Evolutionary conservation across 2,329 filamentous ascomycete species (phyloP), one percentile per base, ranked within the genome.

Genomic region (Neofusicoccum umdonicola): DNA sequence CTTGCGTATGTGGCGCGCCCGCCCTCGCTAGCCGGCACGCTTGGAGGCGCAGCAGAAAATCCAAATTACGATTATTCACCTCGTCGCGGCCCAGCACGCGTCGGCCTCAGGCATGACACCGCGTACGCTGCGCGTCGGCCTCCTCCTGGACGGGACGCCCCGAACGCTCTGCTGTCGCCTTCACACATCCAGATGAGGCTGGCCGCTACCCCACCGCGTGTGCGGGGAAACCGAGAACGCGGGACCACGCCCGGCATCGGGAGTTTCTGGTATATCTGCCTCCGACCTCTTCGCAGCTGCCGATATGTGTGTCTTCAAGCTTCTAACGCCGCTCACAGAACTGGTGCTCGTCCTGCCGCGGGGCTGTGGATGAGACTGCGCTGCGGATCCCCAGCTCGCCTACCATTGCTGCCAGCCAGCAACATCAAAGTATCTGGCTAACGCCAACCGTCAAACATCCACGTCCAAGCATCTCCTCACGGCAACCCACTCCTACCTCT

Each of bases 1-100:
- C 19, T 31, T 57, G 54, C 54, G 54, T 58, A 34, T 34, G 41
- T 60, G 56, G 56, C 56, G 54, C 54, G 27, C 37, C 31, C 41
- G 47, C 27, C 9, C 17, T 37, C 56, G 56, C n/a, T 60, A 37
- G 54, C 39, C 41, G 54, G 42, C 35, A 4, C 17, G 22, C 11
- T 4, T 35, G 17, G 54, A 45, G 54, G 54, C 54, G 41, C 54
- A 45, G 54, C 41, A 31, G 13, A 12, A 35, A n/a, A 41, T 37
- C 52, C 52, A 31, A n/a, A 27, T 15, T 17, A 9, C 15, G 35
- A 37, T 52, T 52, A 17, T 56, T 42, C 39, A 17, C 22, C 54
- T 27, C 19, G 27, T 27, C 37, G 27, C 19, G 35, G 12, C 37
- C 11, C 19, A 8, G 39, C 19, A 8, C 39, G 52, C 54, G 22